Conservation (phyloP, 257 asterid genomes). For the Ajuga chamaepitys region DNA sequence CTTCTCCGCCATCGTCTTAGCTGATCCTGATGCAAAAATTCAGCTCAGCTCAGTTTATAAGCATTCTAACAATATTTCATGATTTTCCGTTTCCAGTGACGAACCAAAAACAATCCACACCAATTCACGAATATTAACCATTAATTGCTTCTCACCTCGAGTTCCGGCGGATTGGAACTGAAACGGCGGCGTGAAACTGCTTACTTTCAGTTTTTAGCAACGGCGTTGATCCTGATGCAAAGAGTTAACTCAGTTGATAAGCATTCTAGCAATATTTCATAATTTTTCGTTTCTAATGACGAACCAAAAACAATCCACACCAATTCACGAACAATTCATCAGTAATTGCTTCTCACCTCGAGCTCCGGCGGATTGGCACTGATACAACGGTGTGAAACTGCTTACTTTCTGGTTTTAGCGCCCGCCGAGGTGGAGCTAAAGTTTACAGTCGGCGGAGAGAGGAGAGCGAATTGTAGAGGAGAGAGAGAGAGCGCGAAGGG, state of each 20-base stretch:
- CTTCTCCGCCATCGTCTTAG: constrained; percentile 24
- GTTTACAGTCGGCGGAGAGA: too few species aligned
- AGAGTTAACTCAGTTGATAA: not conserved
- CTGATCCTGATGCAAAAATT: not conserved
- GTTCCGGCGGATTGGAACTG: too few species aligned
- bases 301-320: not conserved
- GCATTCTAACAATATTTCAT: not conserved
- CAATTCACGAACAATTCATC: not conserved
- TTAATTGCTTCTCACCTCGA: too few species aligned
- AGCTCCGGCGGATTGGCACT: too few species aligned
- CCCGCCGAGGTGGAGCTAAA: too few species aligned
- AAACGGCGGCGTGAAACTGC: too few species aligned
- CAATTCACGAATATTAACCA: not conserved
- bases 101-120: not conserved
- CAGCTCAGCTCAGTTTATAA: not conserved
- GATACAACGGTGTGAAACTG: too few species aligned
- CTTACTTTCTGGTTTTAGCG: too few species aligned
- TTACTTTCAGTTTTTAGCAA: too few species aligned
- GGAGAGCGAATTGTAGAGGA: too few species aligned
- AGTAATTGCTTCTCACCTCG: too few species aligned
- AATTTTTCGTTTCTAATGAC: not conserved
- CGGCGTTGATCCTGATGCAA: not conserved
- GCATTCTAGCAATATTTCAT: not conserved
- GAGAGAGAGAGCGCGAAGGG: too few species aligned
- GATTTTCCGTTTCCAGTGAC: not conserved